Evolutionary conservation across 495 filamentous ascomycete genomes (phyloP), one percentile per base, ranked within the genome.

Genomic region (Xylaria scruposa): DNA sequence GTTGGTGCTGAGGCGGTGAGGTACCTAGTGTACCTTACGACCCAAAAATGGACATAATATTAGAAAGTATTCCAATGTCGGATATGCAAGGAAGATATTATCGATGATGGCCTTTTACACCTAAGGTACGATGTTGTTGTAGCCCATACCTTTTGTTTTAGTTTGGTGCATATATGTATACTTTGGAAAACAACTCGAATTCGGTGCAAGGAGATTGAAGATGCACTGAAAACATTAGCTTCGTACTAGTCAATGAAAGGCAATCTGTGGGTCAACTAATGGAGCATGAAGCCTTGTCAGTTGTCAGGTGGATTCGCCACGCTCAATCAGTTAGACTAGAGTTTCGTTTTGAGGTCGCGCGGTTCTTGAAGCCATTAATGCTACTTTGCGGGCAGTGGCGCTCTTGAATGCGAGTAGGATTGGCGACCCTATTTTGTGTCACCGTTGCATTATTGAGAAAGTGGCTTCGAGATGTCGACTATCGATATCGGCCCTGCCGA

Each of bases 401-500:
- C 53, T 12, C 21, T 33, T 36, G 0, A 17, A 56, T 29, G 6
- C 26, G n/a, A 31, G 26, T 26, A 31, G 13, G 29, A 15, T 59
- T 13, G 29, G 54, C 17, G 29, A 59, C 26, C 13, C 24, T 4
- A 15, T 8, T 31, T 59, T 13, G 3, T 33, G 29, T 36, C 29
- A 15, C 9, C 29, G 9, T 21, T 29, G 10, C 9, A 15, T 21
- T 53, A 12, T 51, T 51, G n/a, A 49, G 21, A 53, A 9, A 53
- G 33, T 29, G 49, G 24, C n/a, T 59, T 60, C 73, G 67, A 33
- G 0, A 78, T 78, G 77, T 74, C 75, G 74, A 66, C 74, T 51
- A 80, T 85, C 54, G 80, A 82, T 42, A 78, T 84, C 36, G 83
- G 83, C 4, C 66, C 67, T 29, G 66, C 82, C 29, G 71, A 77